Evolutionary conservation across 345 rosid genomes (phyloP), one percentile per base, ranked within the genome.

Genomic region (Arabidopsis arenosa): DNA sequence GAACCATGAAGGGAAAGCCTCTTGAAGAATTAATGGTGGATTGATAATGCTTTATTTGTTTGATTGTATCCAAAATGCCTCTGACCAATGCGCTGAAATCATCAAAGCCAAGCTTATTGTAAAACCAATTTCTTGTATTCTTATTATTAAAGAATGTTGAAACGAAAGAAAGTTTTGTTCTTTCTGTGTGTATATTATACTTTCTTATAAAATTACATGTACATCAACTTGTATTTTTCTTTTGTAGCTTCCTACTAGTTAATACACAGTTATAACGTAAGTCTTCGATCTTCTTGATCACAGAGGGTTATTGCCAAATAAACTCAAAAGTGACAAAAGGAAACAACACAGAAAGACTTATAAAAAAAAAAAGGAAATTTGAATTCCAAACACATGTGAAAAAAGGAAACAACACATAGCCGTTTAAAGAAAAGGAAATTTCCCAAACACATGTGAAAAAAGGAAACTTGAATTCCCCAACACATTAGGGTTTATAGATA

Each of bases 111-210:
- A 68, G 33, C 62, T 53, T 30, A 51, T 32, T 75, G 62, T 67
- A 75, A 66, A 75, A 48, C 41, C 53, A 63, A 15, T 66, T 74
- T 74, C 60, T 75, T 66, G 75, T 71, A 47, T 59, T 10, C 18
- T 47, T 37, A 67, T 59, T 58, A 58, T 59, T 12, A 75, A 75
- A 67, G 79, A 66, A 59, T 49, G 17, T 49, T 59, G 51, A 48
- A 61, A 75, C 40, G 68, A 39, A 67, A 59, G 61, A 23, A 11
- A 35, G 1, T 39, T 67, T 59, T 49, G 79, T 67, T 66, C 73
- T 75, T 75, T 68, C 68, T 37, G 7, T 44, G 62, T 75, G 74
- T 75, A 67, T 30, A 66, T 54, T 54, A 63, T 18, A 63, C 62
- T 28, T 62, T 30, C 58, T 41, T 53, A 73, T 12, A 9, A 33